These are phyloP conservation scores for Ustilago shanxiensis DNA, from an alignment of 1,284 basidiomycete species.

Conservation along the genomic window DNA sequence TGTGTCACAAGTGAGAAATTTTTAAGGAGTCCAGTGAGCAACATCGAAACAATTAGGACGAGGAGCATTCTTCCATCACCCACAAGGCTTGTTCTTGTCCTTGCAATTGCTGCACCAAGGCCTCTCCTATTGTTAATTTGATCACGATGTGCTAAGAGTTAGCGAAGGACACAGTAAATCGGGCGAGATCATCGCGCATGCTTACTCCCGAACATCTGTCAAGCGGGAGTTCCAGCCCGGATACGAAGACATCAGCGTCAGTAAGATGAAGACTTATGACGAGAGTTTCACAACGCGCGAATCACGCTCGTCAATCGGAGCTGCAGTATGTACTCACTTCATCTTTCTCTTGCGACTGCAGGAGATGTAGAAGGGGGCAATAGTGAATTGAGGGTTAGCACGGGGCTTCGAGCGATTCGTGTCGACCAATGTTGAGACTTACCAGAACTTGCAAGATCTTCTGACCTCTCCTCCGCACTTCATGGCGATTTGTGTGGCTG, in stretches of 20 bases:
- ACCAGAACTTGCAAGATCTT: slow-evolving; percentile 16
- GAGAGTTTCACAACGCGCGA: too few relatives aligned
- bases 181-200: not conserved
- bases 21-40: too few relatives aligned
- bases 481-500: not conserved
- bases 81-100: slow-evolving; percentile 29
- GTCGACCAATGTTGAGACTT: not conserved
- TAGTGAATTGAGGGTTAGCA: not conserved
- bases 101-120: slow-evolving; percentile 47
- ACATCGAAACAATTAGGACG: too few relatives aligned
- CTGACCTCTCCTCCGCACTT: not conserved
- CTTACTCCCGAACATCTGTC: slow-evolving; percentile 42
- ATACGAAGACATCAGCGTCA: too few relatives aligned
- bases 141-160: not conserved
- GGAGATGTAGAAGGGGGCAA: not conserved
- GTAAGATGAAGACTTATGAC: too few relatives aligned
- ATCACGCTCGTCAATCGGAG: too few relatives aligned
- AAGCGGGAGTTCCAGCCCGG: not conserved
- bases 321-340: slow-evolving; percentile 18
- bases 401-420: not conserved
- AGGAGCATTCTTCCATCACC: slow-evolving; percentile 8
- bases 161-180: not conserved
- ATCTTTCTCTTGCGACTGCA: slow-evolving; percentile 45
- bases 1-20: slow-evolving; percentile 7
- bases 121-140: not conserved